phyloP scores from a whole-genome alignment of 1,139 yeast species.

The Candida frijolesensis region DNA sequence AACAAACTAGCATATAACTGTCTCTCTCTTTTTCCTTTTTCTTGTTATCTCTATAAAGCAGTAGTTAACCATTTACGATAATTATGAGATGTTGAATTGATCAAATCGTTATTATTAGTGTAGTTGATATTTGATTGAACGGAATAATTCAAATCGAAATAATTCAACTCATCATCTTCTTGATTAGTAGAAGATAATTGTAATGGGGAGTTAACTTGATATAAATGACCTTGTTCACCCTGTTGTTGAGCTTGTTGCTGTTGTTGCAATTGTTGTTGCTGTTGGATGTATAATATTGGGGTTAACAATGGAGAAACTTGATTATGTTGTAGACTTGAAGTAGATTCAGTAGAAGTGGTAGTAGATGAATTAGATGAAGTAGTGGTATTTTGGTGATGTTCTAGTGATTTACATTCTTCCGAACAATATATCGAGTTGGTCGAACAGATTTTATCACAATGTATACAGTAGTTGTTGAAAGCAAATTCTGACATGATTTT shows the following conservation, averaged over 20 bases:
- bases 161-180: conserved; percentile 25
- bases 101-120: conserved; percentile 17
- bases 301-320: conserved; percentile 39
- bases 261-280: conserved; percentile 15
- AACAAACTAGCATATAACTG: neutral
- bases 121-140: conserved; percentile 25
- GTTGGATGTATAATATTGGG: conserved; percentile 35
- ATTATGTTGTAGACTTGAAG: conserved; percentile 3
- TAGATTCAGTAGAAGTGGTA: conserved; percentile 4
- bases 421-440: conserved; percentile 62
- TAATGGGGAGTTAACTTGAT: conserved; percentile 2
- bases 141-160: conserved; percentile 39
- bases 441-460: conserved; percentile 62
- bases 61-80: conserved; percentile 43
- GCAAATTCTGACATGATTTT: conserved; percentile 44
- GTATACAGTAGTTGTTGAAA: conserved; percentile 67
- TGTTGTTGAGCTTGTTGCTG: conserved; percentile 2
- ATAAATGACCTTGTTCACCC: neutral
- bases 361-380: conserved; percentile 4
- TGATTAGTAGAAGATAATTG: conserved; percentile 6
- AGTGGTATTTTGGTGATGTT: conserved; percentile 2
- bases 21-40: neutral
- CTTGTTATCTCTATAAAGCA: neutral
- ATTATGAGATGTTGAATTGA: conserved; percentile 40
- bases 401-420: conserved; percentile 53